A percentile compares a stretch with the other conserved stretches of the same genome.
Conservation (phyloP, 2,329 filamentous ascomycete genomes). For the Colletotrichum sp. region DNA sequence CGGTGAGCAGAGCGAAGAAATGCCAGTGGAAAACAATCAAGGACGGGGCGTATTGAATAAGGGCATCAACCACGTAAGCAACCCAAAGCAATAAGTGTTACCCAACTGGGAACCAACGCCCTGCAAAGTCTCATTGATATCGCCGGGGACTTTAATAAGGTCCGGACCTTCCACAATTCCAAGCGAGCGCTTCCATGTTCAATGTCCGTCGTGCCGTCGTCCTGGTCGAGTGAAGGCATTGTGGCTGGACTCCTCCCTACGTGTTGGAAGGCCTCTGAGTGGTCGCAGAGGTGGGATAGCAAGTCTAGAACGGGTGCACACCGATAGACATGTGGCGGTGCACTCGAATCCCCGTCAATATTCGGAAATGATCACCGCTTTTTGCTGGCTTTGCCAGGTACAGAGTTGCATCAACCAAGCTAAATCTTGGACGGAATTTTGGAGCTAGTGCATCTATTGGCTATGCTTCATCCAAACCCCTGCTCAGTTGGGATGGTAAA, state of each 20-base stretch:
- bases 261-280: background rate
- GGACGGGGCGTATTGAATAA: background rate
- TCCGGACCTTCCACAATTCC: background rate
- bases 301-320: constrained; percentile 2
- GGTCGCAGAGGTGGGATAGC: background rate
- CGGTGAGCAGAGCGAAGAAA: background rate
- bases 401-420: constrained; percentile 6
- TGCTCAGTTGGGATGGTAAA: background rate
- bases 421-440: background rate
- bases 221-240: background rate
- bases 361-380: constrained; percentile 21
- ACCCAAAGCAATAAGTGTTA: background rate
- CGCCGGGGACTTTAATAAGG: constrained; percentile 3
- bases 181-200: background rate
- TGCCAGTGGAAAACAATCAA: background rate
- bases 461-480: background rate
- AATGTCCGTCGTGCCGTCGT: background rate
- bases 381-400: background rate
- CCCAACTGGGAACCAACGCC: background rate
- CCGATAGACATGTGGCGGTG: constrained; percentile 11
- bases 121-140: constrained; percentile 1
- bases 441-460: background rate
- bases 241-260: background rate
- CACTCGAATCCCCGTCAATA: constrained; percentile 6
- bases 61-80: background rate